Conservation (phyloP, 768 basidiomycete genomes). For the Pleurotus tuber-regium region DNA sequence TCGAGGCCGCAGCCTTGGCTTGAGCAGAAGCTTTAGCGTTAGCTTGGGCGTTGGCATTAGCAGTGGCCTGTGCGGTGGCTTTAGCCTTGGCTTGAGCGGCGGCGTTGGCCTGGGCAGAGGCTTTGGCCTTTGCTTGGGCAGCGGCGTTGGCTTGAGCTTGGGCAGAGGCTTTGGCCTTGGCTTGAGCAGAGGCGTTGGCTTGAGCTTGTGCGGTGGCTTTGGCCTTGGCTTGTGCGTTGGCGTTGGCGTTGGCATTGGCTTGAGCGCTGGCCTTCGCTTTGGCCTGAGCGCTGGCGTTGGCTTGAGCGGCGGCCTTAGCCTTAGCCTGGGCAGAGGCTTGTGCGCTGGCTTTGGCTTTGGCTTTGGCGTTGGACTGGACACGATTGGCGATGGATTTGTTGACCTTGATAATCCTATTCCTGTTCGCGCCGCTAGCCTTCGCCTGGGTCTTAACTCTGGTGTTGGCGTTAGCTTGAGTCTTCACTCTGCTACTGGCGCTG, state of each 20-base stretch:
- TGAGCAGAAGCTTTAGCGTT: not conserved
- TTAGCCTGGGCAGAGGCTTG: not conserved
- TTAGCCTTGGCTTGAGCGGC: not conserved
- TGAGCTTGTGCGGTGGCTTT: not conserved
- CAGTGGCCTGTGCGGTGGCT: not conserved
- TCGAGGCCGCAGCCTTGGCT: not conserved
- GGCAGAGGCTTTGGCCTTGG: not conserved
- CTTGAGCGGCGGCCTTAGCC: not conserved
- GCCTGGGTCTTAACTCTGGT: not conserved
- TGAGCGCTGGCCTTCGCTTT: not conserved
- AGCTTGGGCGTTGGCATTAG: not conserved
- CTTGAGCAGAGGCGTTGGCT: not conserved
- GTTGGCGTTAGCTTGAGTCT: not conserved
- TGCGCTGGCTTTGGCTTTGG: conserved; percentile 1
- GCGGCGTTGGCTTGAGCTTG: not conserved
- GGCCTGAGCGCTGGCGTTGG: not conserved
- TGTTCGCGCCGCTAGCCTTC: not conserved
- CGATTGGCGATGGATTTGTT: not conserved
- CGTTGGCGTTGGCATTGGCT: not conserved
- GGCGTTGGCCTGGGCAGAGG: not conserved
- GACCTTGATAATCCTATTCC: not conserved
- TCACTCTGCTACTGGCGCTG: not conserved
- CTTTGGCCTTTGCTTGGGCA: not conserved
- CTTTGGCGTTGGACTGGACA: not conserved
- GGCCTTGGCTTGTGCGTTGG: not conserved